Percentiles rank a stretch among this genome's conserved stretches.
Conservation (phyloP, 192 early-diverging fungal genomes). For the Diversispora eburnea region DNA sequence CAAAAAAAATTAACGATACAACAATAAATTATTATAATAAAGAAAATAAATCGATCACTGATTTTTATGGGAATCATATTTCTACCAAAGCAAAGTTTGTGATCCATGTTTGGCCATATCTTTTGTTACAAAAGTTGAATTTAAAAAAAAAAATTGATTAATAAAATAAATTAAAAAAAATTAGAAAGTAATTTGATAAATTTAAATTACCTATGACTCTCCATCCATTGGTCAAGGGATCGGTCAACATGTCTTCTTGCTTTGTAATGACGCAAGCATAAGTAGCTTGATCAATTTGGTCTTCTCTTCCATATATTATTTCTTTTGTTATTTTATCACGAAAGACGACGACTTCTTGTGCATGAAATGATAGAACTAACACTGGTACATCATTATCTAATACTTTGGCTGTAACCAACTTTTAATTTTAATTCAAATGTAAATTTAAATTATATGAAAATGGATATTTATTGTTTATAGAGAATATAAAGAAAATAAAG, state of each 20-base stretch:
- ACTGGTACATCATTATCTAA: conserved; percentile 94
- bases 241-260: conserved; percentile 70
- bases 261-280: conserved; percentile 93
- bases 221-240: conserved; percentile 88
- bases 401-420: conserved; percentile 81
- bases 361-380: conserved; percentile 82
- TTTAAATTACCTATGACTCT: conserved; percentile 65
- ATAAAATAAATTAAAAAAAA: neutral
- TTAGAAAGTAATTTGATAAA: neutral
- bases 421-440: neutral
- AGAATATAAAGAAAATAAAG: neutral
- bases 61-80: neutral
- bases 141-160: neutral
- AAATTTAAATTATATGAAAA: neutral
- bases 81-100: conserved; percentile 24
- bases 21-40: too few relatives aligned
- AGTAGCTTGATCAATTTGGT: conserved; percentile 78
- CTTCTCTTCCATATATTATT: conserved; percentile 83
- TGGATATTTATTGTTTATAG: neutral
- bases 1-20: too few relatives aligned
- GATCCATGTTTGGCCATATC: conserved; percentile 73
- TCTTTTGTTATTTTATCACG: conserved; percentile 79
- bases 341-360: conserved; percentile 94
- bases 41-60: too few relatives aligned
- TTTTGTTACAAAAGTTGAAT: neutral